Conservation (phyloP, 176 grass and related monocot species). For the Triticum urartu region DNA sequence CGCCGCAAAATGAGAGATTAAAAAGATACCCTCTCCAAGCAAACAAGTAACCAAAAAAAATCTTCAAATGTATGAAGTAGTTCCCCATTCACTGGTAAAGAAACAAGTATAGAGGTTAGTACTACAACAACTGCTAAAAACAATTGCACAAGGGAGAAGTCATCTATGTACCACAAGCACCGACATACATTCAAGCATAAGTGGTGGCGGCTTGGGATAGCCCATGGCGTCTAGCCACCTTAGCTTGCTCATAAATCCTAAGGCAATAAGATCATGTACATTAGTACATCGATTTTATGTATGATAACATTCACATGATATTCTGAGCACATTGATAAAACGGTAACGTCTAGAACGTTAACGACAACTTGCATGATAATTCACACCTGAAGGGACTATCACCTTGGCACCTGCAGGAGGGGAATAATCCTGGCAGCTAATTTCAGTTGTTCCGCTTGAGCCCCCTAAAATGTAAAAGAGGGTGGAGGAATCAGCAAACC, state of each 20-base stretch:
- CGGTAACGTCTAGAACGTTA: not conserved
- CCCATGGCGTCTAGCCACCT: not conserved
- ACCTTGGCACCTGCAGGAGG: not conserved
- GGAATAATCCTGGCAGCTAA: not conserved
- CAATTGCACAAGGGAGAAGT: not conserved
- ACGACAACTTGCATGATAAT: not conserved
- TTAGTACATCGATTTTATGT: not conserved
- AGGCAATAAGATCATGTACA: not conserved
- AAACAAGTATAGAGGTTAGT: not conserved
- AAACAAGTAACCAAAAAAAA: not conserved
- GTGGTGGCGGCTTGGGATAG: constrained; percentile 34
- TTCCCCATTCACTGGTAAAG: constrained; percentile 19
- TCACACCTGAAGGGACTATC: constrained; percentile 21
- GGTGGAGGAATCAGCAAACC: not conserved
- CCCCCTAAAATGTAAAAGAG: not conserved
- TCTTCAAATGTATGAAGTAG: constrained; percentile 30
- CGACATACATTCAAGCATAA: constrained; percentile 19
- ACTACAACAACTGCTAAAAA: not conserved
- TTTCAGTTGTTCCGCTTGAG: not conserved
- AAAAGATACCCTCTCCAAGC: not conserved
- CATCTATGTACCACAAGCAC: not conserved
- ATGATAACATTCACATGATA: not conserved
- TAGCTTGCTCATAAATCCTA: not conserved
- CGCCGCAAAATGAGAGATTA: not conserved
- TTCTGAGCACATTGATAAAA: not conserved